Evolutionary conservation across 257 asterid genomes (phyloP).

Genomic region (Lavandula angustifolia): DNA sequence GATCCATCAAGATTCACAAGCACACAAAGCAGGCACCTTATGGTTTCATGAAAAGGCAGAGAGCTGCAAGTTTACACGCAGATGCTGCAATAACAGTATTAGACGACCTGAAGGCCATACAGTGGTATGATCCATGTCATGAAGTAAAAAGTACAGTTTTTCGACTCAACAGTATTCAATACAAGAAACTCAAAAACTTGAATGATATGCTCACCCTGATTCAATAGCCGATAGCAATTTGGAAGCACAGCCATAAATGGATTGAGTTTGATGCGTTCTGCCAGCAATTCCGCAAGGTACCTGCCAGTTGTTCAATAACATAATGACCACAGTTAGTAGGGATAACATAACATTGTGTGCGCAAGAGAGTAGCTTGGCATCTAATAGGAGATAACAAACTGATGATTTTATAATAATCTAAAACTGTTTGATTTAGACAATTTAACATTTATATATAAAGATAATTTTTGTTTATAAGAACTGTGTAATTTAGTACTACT

Average conservation of each 20-base stretch:
- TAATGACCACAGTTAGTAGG: constrained; percentile 13
- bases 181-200: constrained; percentile 18
- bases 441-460: not conserved
- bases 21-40: constrained; percentile 12
- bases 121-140: constrained; percentile 1
- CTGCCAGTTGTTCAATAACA: constrained; percentile 33
- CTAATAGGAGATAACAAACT: not conserved
- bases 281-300: constrained; percentile 63
- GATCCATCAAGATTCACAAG: constrained; percentile 11
- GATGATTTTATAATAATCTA: not conserved
- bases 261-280: constrained; percentile 64
- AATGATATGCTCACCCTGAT: constrained; percentile 69
- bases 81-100: constrained; percentile 19
- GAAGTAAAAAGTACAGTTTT: constrained; percentile 4
- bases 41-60: constrained; percentile 1
- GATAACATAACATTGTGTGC: constrained; percentile 7
- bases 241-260: constrained; percentile 88
- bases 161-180: not conserved
- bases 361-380: constrained; percentile 2
- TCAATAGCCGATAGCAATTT: constrained; percentile 63
- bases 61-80: constrained; percentile 9
- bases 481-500: not conserved
- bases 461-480: not conserved
- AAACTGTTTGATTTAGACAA: not conserved
- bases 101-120: constrained; percentile 3